phyloP scores from a whole-genome alignment of 2,329 filamentous ascomycete genomes.

The Pyricularia grisea region DNA sequence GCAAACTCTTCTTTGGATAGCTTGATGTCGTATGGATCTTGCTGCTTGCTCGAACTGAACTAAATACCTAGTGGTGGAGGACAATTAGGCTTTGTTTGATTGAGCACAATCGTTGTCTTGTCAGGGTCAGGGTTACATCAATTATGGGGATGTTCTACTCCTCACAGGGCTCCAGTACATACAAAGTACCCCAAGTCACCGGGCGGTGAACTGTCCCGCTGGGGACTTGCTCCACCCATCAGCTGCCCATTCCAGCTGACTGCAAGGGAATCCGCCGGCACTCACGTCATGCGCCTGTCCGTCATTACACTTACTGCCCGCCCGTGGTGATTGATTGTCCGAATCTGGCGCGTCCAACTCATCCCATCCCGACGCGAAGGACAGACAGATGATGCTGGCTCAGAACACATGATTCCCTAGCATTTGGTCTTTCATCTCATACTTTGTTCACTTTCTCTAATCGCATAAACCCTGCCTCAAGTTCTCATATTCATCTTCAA shows the following conservation, averaged over 20 bases:
- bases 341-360: not conserved
- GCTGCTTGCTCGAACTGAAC: not conserved
- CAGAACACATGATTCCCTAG: not conserved
- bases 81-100: not conserved
- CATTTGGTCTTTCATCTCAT: not conserved
- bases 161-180: not conserved
- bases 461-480: not conserved
- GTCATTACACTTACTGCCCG: not conserved
- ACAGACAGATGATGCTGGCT: not conserved
- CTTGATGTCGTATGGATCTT: not conserved
- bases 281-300: not conserved
- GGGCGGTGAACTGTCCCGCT: not conserved
- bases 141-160: not conserved
- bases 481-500: not conserved
- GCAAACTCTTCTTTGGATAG: not conserved
- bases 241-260: not conserved
- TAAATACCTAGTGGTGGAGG: not conserved
- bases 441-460: not conserved
- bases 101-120: not conserved
- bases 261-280: not conserved
- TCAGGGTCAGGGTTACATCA: not conserved
- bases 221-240: not conserved
- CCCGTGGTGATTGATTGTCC: not conserved
- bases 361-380: not conserved
- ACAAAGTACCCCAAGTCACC: not conserved